A percentile compares a stretch with the other conserved stretches of the same genome.
phyloP scores from a whole-genome alignment of 2,329 filamentous ascomycete species.

The Monilinia aucupariae region DNA sequence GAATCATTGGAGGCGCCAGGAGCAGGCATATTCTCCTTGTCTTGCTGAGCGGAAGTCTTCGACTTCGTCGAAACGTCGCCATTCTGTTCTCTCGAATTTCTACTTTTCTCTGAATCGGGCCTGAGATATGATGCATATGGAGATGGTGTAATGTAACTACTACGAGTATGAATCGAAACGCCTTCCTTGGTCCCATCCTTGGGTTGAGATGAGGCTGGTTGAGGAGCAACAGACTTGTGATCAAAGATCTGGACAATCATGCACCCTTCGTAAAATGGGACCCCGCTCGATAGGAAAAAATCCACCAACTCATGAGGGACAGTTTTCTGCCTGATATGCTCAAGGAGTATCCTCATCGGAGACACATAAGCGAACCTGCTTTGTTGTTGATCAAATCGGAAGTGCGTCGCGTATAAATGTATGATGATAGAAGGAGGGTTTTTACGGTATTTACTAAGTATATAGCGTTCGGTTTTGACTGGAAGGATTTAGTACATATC shows the following conservation, averaged over 20 bases:
- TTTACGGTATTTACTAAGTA: constrained; percentile 73
- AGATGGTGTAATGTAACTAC: constrained; percentile 83
- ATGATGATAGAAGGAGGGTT: constrained; percentile 76
- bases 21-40: constrained; percentile 55
- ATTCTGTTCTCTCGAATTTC: constrained; percentile 36
- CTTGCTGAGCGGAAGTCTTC: constrained; percentile 39
- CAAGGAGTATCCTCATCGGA: constrained; percentile 74
- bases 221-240: constrained; percentile 62
- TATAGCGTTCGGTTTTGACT: constrained; percentile 72
- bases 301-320: constrained; percentile 85
- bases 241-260: constrained; percentile 93
- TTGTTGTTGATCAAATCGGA: constrained; percentile 80
- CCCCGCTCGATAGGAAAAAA: constrained; percentile 57
- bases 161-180: constrained; percentile 90
- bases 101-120: constrained; percentile 36
- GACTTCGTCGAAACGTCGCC: constrained; percentile 26
- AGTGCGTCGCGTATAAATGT: constrained; percentile 79
- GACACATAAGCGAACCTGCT: constrained; percentile 89
- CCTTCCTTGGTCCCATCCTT: constrained; percentile 56
- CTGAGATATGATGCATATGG: constrained; percentile 72
- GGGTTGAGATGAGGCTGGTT: constrained; percentile 53
- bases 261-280: constrained; percentile 88
- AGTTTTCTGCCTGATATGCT: constrained; percentile 70
- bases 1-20: constrained; percentile 44
- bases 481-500: constrained; percentile 1